A percentile compares a stretch with the other conserved stretches of the same genome.
Conservation (phyloP, 345 rosid species). For the Syzygium aqueum region DNA sequence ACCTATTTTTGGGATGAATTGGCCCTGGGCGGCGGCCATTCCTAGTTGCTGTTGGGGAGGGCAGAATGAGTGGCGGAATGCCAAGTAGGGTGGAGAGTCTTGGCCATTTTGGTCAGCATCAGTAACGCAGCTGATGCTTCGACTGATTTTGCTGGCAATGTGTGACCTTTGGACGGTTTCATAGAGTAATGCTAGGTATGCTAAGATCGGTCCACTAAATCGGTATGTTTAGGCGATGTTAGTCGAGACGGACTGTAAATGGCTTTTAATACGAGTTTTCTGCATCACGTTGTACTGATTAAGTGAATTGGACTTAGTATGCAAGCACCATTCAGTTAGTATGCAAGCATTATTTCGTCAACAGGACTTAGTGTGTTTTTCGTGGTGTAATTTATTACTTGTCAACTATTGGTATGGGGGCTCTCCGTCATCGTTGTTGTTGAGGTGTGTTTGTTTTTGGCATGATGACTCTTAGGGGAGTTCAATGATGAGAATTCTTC, state of each 20-base stretch:
- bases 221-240: background rate
- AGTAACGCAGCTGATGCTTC: background rate
- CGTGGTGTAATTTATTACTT: no score
- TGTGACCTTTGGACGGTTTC: background rate
- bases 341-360: background rate
- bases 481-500: background rate
- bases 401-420: background rate
- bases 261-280: background rate
- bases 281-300: background rate
- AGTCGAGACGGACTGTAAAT: background rate
- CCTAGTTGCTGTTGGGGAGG: background rate
- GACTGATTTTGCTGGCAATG: background rate
- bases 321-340: background rate
- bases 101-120: background rate
- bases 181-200: background rate
- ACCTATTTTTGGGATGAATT: background rate
- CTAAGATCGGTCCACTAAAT: background rate
- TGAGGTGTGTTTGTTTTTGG: background rate
- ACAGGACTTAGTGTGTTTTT: background rate
- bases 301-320: background rate
- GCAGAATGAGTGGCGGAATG: background rate
- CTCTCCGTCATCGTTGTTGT: rapidly evolving
- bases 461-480: background rate
- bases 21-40: background rate
- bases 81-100: background rate